A percentile compares a stretch with the other conserved stretches of the same genome.
These are phyloP conservation scores for Penicillium hordei DNA, from an alignment of 2,329 filamentous ascomycete genomes.

Conservation along the genomic window DNA sequence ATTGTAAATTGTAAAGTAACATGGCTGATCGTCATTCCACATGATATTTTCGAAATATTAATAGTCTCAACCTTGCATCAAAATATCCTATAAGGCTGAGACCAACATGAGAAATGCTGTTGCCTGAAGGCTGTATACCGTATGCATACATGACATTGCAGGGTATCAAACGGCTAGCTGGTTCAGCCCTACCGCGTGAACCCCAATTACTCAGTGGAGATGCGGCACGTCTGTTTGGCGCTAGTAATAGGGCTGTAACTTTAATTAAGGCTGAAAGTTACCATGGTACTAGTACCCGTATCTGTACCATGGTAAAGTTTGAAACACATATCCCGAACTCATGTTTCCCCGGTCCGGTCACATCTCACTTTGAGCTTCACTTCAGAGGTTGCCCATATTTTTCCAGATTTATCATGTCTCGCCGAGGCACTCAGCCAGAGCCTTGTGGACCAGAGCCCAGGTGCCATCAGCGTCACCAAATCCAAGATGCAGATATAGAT, in stretches of 20 bases:
- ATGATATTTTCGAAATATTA: background rate
- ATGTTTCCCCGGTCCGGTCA: background rate
- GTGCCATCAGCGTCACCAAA: background rate
- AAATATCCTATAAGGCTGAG: background rate
- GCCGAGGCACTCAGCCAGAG: background rate
- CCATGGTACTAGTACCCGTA: background rate
- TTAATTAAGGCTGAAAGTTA: slow-evolving; percentile 2
- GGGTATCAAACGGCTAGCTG: background rate
- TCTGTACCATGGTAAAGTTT: background rate
- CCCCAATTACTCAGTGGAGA: background rate
- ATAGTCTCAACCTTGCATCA: background rate
- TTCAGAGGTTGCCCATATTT: background rate
- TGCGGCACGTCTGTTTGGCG: background rate
- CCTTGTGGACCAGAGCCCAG: background rate
- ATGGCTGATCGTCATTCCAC: background rate
- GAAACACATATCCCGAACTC: background rate
- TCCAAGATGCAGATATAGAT: background rate
- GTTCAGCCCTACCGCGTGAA: slow-evolving; percentile 7
- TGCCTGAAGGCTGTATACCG: slow-evolving; percentile 1
- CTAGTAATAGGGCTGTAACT: slow-evolving; percentile 13
- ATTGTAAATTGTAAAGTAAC: background rate
- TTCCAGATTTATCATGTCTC: background rate
- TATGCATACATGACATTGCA: background rate
- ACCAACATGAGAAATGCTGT: background rate
- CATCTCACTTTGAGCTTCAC: background rate